phyloP scores from a whole-genome alignment of 116 monocot genomes.

The Posidonia oceanica region DNA sequence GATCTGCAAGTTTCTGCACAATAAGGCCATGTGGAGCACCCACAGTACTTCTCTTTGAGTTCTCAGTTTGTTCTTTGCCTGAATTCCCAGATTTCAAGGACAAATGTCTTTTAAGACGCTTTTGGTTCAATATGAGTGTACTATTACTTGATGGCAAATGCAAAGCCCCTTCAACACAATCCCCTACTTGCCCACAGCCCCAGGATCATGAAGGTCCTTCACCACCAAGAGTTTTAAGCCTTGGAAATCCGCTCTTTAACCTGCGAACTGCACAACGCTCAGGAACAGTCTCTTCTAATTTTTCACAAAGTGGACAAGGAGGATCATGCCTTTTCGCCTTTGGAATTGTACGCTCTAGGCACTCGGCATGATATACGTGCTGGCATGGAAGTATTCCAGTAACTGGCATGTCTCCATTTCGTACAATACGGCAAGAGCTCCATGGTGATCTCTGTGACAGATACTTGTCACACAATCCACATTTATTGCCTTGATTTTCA shows the following conservation, averaged over 20 bases:
- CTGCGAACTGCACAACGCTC: constrained; percentile 39
- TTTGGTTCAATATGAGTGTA: constrained; percentile 6
- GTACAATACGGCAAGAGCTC: constrained; percentile 38
- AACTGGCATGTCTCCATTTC: constrained; percentile 46
- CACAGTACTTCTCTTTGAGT: constrained; percentile 7
- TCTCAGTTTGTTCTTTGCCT: constrained; percentile 19
- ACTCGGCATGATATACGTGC: constrained; percentile 61
- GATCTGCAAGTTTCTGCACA: not conserved
- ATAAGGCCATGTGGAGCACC: constrained; percentile 1
- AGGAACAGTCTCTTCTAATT: constrained; percentile 9
- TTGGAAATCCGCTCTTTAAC: constrained; percentile 26
- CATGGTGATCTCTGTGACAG: constrained; percentile 54
- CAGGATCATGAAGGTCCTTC: constrained; percentile 45
- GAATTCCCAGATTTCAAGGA: constrained; percentile 20
- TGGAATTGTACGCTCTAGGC: constrained; percentile 42
- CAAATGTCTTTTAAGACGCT: constrained; percentile 20
- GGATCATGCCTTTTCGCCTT: constrained; percentile 32
- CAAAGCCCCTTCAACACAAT: constrained; percentile 32
- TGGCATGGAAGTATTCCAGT: constrained; percentile 42
- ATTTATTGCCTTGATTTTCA: constrained; percentile 16
- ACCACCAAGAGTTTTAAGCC: constrained; percentile 29
- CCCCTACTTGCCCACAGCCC: constrained; percentile 34
- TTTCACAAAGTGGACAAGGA: constrained; percentile 43
- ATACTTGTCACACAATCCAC: constrained; percentile 41
- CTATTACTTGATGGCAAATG: constrained; percentile 17